Percentiles rank a stretch among this genome's conserved stretches.
Evolutionary conservation across 2,329 filamentous ascomycete genomes (phyloP).

Genomic region (Diatrype stigma): DNA sequence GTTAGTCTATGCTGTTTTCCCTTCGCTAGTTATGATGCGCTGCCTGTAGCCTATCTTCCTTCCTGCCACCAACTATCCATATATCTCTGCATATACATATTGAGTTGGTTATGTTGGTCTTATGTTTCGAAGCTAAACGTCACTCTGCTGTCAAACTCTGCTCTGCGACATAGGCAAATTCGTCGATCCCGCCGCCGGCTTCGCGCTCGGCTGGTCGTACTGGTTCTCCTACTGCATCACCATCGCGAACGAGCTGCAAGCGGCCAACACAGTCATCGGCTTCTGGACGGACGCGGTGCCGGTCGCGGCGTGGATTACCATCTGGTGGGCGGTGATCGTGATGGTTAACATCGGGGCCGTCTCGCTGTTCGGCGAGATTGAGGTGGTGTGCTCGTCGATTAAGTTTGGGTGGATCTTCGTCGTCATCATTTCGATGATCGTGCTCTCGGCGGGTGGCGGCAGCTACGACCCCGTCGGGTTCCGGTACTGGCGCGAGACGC

Average conservation of each 20-base stretch:
- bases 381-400: conserved; percentile 38
- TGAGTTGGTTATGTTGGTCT: too few relatives aligned
- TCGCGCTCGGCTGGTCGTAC: conserved; percentile 44
- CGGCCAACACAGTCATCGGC: conserved; percentile 35
- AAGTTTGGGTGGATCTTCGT: conserved; percentile 46
- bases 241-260: conserved; percentile 39
- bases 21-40: too few relatives aligned
- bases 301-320: conserved; percentile 39
- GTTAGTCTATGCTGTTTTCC: conserved; percentile 11
- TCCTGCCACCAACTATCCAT: too few relatives aligned
- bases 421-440: conserved; percentile 40
- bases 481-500: conserved; percentile 38
- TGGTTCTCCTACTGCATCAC: conserved; percentile 41
- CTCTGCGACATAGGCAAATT: conserved; percentile 31
- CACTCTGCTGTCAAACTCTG: neutral
- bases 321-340: conserved; percentile 37
- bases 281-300: conserved; percentile 42
- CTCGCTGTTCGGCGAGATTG: conserved; percentile 40
- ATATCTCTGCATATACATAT: neutral
- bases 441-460: conserved; percentile 40
- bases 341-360: conserved; percentile 38
- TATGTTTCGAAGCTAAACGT: too few relatives aligned
- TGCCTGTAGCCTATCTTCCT: too few relatives aligned
- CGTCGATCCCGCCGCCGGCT: conserved; percentile 36
- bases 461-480: conserved; percentile 37